A percentile compares a stretch with the other conserved stretches of the same genome.
These are phyloP conservation scores for Flaveria robusta DNA, from an alignment of 129 eudicot genomes.

Conservation along the genomic window DNA sequence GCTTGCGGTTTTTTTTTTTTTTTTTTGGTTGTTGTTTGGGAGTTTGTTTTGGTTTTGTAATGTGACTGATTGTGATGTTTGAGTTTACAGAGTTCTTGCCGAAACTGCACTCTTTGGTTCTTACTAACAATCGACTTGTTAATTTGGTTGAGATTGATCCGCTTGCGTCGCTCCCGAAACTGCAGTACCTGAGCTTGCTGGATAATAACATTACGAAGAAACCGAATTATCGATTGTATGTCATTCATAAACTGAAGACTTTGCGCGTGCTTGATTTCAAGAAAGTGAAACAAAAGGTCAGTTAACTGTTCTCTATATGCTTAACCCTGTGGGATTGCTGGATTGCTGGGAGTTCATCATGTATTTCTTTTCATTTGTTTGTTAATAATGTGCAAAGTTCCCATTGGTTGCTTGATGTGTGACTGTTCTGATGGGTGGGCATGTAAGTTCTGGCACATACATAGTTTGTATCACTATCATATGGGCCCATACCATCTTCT, in stretches of 20 bases:
- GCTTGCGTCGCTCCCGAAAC: slow-evolving; percentile 87
- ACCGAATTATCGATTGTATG: slow-evolving; percentile 91
- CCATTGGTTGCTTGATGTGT: slow-evolving; percentile 5
- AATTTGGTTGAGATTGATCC: slow-evolving; percentile 98
- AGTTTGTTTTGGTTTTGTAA: slow-evolving; percentile 1
- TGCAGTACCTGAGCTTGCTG: slow-evolving; percentile 78
- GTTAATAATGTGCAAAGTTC: slow-evolving; percentile 10
- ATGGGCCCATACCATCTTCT: slow-evolving; percentile 1
- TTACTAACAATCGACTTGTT: slow-evolving; percentile 90
- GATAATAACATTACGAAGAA: slow-evolving; percentile 90
- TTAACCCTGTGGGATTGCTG: background rate
- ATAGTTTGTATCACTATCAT: slow-evolving; percentile 1
- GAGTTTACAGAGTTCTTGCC: slow-evolving; percentile 89
- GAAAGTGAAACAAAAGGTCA: slow-evolving; percentile 94
- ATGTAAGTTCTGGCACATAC: slow-evolving; percentile 11
- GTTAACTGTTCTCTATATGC: slow-evolving; percentile 10
- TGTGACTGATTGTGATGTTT: slow-evolving; percentile 41
- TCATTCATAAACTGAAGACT: slow-evolving; percentile 82
- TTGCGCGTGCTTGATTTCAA: slow-evolving; percentile 87
- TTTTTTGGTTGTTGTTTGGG: background rate
- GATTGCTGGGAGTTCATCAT: background rate
- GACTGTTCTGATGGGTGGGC: background rate
- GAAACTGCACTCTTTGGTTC: slow-evolving; percentile 89
- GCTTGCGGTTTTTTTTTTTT: background rate
- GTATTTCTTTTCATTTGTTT: background rate